Evolutionary conservation across 805 yeast species (phyloP).

Genomic region (Sugiyamaella americana): DNA sequence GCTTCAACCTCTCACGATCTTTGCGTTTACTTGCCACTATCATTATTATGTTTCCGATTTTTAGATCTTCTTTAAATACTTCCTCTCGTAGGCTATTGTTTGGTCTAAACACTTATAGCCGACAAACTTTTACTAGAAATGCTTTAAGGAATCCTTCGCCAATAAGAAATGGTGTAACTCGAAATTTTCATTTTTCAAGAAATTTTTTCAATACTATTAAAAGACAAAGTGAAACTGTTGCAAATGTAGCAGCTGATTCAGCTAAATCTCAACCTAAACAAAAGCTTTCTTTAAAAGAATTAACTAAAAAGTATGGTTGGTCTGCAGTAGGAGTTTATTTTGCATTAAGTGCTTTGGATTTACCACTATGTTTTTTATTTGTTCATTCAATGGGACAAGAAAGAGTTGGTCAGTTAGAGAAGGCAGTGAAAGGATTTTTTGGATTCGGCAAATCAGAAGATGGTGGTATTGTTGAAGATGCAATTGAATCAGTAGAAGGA

Average conservation of each 20-base stretch:
- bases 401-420: slow-evolving; percentile 60
- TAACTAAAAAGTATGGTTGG: slow-evolving; percentile 84
- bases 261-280: slow-evolving; percentile 2
- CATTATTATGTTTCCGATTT: background rate
- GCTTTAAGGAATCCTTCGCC: too few relatives aligned
- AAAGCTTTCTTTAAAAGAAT: slow-evolving; percentile 39
- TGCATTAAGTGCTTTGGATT: slow-evolving; percentile 64
- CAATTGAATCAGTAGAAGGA: slow-evolving; percentile 11
- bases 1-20: too few relatives aligned
- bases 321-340: slow-evolving; percentile 84
- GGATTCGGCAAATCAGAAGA: slow-evolving; percentile 47
- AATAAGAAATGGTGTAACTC: slow-evolving; percentile 1
- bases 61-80: background rate
- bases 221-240: background rate
- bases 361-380: slow-evolving; percentile 72
- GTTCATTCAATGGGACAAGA: slow-evolving; percentile 90
- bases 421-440: slow-evolving; percentile 49
- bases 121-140: too few relatives aligned
- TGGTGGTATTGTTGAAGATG: background rate
- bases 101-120: too few relatives aligned
- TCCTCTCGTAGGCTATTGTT: background rate
- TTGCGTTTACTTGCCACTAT: too few relatives aligned
- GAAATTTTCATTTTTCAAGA: background rate
- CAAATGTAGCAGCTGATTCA: background rate
- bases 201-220: background rate